A percentile compares a stretch with the other conserved stretches of the same genome.
phyloP scores from a whole-genome alignment of 2,329 filamentous ascomycete genomes.

The Pseudocercospora pini-densiflorae region DNA sequence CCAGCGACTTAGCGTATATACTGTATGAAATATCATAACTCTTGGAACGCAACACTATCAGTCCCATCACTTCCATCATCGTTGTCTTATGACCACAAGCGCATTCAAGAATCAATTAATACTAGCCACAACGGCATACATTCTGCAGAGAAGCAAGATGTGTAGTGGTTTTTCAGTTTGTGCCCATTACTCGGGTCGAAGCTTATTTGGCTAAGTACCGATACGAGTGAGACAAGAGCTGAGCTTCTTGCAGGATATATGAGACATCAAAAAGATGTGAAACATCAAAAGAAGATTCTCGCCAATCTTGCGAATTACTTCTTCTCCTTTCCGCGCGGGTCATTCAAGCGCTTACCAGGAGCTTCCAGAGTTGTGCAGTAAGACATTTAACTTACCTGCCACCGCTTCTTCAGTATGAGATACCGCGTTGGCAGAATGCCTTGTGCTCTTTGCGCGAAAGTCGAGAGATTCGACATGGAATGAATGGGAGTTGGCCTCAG shows the following conservation, averaged over 20 bases:
- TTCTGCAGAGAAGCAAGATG: neutral
- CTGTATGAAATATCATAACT: neutral
- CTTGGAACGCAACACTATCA: neutral
- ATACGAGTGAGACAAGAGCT: neutral
- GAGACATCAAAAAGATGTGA: too few species aligned
- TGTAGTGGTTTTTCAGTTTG: neutral
- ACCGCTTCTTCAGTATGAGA: neutral
- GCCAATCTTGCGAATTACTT: neutral
- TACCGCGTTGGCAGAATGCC: neutral
- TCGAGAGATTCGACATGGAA: neutral
- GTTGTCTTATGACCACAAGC: too few species aligned
- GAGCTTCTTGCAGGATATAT: neutral
- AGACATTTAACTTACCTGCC: neutral
- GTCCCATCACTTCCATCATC: too few species aligned
- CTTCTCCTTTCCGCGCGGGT: neutral
- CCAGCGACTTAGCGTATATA: constrained; percentile 2
- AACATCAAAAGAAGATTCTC: too few species aligned
- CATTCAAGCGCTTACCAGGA: neutral
- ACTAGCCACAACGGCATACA: too few species aligned
- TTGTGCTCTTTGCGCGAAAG: neutral
- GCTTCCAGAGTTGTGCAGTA: neutral
- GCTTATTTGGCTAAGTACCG: neutral
- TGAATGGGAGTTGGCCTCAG: neutral
- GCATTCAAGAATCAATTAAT: too few species aligned
- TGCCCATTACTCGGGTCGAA: neutral